Base-by-base conservation (phyloP, 768 basidiomycete species). In the Boletus eberwhitei region DNA sequence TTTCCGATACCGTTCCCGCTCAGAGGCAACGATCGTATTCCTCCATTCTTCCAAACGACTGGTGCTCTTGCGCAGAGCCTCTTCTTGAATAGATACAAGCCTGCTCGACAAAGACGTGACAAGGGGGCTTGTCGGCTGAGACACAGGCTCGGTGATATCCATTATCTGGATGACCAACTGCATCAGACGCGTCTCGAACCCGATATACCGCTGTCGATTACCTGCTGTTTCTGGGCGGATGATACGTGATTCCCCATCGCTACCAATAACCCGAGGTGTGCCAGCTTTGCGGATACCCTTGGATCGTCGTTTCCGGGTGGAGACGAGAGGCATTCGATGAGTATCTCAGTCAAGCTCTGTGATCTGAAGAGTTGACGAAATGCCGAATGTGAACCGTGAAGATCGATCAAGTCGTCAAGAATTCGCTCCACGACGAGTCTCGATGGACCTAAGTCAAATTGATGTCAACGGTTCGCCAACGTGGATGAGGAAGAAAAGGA, bases 291-390 rank as follows among this genome's bases (percentile, higher is more conserved):
- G 17, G 86, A 68, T 13, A 90, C 52, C 26, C 53, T 59, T 21
- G 61, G 39, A 41, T 61, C 55, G 13, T 51, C 48, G 12, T 21
- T 43, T 4, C 45, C 54, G 3, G 58, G 47, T 0, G 53, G 46
- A 45, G 86, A 88, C 59, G 79, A 80, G 65, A 84, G 86, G 21
- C 82, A 81, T 24, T 85, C 80, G 8, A 90, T 74, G 57, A 90
- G 88, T 9, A 83, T 57, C 51, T 85, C 82, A 0, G 86, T 87
- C 11, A 80, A 81, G 51, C 81, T 84, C 51, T 87, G 85, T 1
- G 86, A 89, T 59, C 78, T 83, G 72, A 93, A 92, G 1, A 87
- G 66, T 52, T 86, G 79, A 13, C 88, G 82, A 70, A 93, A 92
- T 0, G 82, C 80, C 0, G 78, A 64, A 57, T 79, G 83, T 0